Percentiles rank a stretch among this genome's conserved stretches.
These are phyloP conservation scores for Atkinsonella hypoxylon DNA, from an alignment of 2,329 filamentous ascomycete genomes.

Conservation along the genomic window DNA sequence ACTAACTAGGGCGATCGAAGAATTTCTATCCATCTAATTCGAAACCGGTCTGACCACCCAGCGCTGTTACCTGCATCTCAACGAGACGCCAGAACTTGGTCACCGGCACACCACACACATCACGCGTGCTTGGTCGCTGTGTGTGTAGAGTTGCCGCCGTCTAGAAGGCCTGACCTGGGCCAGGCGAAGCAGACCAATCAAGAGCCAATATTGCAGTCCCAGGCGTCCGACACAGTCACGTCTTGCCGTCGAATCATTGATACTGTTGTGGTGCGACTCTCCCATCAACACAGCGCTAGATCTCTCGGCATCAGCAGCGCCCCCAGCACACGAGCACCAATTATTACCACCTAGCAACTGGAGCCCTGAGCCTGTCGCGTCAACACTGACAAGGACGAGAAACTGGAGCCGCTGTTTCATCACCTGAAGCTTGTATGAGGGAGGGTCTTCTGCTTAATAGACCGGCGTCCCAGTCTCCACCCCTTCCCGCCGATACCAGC, in stretches of 20 bases:
- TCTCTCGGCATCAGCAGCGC: conserved; percentile 1
- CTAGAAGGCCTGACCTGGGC: background rate
- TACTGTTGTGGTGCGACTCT: conserved; percentile 1
- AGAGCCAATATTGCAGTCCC: background rate
- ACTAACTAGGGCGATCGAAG: background rate
- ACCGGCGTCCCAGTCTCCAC: background rate
- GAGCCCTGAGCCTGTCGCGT: background rate
- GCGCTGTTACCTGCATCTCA: background rate
- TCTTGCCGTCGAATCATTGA: background rate
- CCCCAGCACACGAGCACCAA: background rate
- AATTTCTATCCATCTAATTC: background rate
- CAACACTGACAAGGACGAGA: background rate
- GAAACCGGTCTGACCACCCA: conserved; percentile 2
- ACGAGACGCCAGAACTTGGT: background rate
- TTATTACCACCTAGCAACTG: background rate
- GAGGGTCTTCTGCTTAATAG: background rate
- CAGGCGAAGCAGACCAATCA: conserved; percentile 2
- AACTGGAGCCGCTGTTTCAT: background rate
- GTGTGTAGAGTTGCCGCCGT: background rate
- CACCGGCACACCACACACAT: conserved; percentile 1
- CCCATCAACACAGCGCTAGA: background rate
- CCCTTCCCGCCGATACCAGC: background rate
- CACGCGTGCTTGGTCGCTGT: background rate
- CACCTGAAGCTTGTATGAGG: background rate
- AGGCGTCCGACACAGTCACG: background rate